Evolutionary conservation across 2,329 filamentous ascomycete species (phyloP).

Genomic region (Aureobasidium subglaciale): DNA sequence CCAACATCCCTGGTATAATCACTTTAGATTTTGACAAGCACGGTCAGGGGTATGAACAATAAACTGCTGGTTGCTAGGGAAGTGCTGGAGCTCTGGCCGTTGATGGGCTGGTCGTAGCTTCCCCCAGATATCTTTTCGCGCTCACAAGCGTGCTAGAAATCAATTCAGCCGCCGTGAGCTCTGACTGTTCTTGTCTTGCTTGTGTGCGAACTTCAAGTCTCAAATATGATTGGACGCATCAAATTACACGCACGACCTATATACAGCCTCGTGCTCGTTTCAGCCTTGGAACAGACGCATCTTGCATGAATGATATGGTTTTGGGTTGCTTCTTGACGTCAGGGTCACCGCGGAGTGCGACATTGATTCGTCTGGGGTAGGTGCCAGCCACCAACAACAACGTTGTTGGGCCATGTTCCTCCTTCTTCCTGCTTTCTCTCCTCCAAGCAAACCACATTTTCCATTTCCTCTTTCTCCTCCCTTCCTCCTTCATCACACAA

Average conservation of each 20-base stretch:
- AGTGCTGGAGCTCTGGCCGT: neutral
- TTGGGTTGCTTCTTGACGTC: slow-evolving; percentile 6
- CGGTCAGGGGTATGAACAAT: too few species aligned
- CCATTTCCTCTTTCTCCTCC: neutral
- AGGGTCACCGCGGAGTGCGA: slow-evolving; percentile 7
- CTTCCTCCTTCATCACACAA: neutral
- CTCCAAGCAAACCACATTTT: neutral
- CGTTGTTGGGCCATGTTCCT: neutral
- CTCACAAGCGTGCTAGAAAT: neutral
- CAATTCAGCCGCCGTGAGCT: neutral
- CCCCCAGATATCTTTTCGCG: slow-evolving; percentile 9
- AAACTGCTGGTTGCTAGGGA: neutral
- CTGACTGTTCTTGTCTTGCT: neutral
- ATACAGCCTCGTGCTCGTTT: neutral
- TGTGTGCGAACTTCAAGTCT: neutral
- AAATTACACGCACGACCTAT: neutral
- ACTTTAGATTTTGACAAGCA: too few species aligned
- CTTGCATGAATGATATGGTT: neutral
- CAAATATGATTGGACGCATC: neutral
- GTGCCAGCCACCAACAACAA: slow-evolving; percentile 7
- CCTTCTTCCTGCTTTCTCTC: neutral
- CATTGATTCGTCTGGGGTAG: slow-evolving; percentile 8
- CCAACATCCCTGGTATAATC: too few species aligned
- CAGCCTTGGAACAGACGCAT: neutral
- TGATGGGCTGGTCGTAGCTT: slow-evolving; percentile 4